Evolutionary conservation across 176 grass and related monocot species (phyloP).

Genomic region (Oryza meyeriana): DNA sequence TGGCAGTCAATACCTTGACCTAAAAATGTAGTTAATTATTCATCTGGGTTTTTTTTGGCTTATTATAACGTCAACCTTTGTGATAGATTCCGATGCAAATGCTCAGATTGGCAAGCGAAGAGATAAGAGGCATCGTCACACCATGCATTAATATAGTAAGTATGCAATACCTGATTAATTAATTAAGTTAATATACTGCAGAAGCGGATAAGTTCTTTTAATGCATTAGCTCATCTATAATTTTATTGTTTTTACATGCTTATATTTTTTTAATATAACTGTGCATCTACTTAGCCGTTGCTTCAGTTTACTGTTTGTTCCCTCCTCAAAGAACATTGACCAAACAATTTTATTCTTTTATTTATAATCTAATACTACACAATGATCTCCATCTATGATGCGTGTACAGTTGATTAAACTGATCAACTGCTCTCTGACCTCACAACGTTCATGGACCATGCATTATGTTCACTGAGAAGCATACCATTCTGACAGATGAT

Average conservation of each 20-base stretch:
- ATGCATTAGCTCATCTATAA: not conserved
- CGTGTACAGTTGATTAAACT: not conserved
- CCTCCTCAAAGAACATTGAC: conserved; percentile 18
- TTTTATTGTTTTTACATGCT: not conserved
- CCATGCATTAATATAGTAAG: conserved; percentile 1
- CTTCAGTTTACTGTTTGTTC: conserved; percentile 19
- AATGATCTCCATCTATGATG: too few relatives aligned
- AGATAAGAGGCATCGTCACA: not conserved
- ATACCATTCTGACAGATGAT: not conserved
- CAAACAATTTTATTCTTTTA: not conserved
- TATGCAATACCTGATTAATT: not conserved
- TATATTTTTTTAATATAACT: not conserved
- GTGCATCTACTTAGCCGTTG: not conserved
- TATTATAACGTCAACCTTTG: not conserved
- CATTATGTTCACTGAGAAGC: not conserved
- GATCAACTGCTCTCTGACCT: not conserved
- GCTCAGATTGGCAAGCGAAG: not conserved
- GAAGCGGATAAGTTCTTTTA: not conserved
- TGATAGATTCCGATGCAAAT: not conserved
- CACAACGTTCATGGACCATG: not conserved
- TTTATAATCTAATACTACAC: not conserved
- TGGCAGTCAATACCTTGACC: not conserved
- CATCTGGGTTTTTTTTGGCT: not conserved
- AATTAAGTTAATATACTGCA: not conserved
- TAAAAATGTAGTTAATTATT: not conserved